These are phyloP conservation scores for Gossypium arboreum DNA, from an alignment of 345 rosid genomes.

Conservation along the genomic window DNA sequence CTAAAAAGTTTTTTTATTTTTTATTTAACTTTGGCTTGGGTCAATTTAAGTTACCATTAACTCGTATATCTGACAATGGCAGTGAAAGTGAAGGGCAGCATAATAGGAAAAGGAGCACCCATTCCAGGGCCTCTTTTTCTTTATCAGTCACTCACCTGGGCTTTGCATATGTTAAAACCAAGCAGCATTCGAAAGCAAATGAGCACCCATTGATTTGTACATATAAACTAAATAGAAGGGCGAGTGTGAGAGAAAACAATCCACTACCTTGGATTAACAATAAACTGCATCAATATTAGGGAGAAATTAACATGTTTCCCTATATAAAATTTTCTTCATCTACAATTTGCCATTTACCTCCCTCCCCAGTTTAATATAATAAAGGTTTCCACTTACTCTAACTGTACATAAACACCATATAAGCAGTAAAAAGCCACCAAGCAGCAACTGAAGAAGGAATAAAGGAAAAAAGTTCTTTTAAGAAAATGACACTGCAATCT, in stretches of 20 bases:
- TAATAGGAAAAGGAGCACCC: too few relatives aligned
- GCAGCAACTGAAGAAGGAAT: background rate
- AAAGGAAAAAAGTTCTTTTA: background rate
- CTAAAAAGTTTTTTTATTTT: too few relatives aligned
- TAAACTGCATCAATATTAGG: background rate
- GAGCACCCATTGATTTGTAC: background rate
- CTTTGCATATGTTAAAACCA: too few relatives aligned
- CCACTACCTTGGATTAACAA: background rate
- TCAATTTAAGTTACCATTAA: too few relatives aligned
- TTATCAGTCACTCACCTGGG: too few relatives aligned
- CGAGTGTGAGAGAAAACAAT: background rate
- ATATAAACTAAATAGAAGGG: background rate
- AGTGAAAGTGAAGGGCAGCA: too few relatives aligned
- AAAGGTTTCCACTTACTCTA: background rate
- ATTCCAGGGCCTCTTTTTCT: too few relatives aligned
- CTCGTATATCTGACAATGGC: too few relatives aligned
- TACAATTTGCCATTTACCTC: background rate
- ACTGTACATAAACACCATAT: background rate
- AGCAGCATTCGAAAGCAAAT: background rate
- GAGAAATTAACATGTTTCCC: background rate
- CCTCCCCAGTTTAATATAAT: background rate
- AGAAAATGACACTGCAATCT: background rate
- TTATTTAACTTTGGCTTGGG: too few relatives aligned
- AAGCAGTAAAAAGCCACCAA: conserved; percentile 9
- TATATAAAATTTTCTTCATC: background rate